Conservation (phyloP, 495 filamentous ascomycete species). For the Tuber aestivum region DNA sequence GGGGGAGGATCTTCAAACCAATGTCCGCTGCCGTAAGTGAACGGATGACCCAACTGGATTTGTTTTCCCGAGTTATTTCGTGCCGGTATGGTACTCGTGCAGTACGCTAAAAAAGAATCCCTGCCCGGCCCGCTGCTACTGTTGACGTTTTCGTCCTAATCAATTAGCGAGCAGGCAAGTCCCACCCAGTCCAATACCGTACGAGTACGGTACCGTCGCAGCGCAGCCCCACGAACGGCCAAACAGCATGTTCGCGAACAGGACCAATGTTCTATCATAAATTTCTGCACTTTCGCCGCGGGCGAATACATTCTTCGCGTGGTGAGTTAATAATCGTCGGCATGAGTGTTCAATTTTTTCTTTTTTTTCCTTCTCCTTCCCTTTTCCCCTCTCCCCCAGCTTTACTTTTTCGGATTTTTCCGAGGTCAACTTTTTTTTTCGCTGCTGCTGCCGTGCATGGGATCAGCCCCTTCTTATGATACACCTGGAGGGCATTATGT, state of each 20-base stretch:
- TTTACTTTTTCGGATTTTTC: background rate
- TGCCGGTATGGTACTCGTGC: no score
- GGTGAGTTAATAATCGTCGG: background rate
- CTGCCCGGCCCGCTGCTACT: background rate
- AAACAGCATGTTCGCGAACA: background rate
- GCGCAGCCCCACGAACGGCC: background rate
- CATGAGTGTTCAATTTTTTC: background rate
- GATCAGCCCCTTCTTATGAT: background rate
- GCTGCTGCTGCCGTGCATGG: background rate
- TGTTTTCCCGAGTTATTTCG: background rate
- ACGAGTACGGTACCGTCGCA: no score
- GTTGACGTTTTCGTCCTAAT: background rate
- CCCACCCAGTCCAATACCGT: background rate
- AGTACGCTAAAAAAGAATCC: background rate
- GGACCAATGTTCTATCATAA: conserved; percentile 1
- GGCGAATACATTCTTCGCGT: background rate
- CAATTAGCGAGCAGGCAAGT: background rate
- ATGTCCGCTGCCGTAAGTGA: background rate
- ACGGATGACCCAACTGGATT: background rate
- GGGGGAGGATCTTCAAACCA: background rate
- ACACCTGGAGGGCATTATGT: background rate
- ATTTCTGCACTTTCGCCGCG: background rate
- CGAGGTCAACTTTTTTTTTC: background rate
- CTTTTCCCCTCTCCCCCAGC: background rate
- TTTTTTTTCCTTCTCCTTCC: background rate